These are phyloP conservation scores for Globisporangium lucens DNA, from an alignment of 352 stramenopile species.

Conservation along the genomic window DNA sequence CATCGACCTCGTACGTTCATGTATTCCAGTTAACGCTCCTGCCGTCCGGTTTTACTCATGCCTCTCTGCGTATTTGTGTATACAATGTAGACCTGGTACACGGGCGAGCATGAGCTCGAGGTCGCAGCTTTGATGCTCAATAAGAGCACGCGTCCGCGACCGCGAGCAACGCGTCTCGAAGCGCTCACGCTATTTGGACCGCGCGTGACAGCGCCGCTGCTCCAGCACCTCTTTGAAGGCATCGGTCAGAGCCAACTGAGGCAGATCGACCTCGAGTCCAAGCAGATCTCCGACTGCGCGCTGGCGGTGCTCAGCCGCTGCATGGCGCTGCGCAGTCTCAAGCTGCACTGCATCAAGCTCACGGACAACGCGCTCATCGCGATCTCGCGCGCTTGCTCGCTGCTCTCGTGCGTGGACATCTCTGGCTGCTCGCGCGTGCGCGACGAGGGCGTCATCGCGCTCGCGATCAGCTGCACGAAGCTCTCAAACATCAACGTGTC, in stretches of 20 bases:
- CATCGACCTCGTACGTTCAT: constrained; percentile 51
- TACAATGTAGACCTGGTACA: constrained; percentile 62
- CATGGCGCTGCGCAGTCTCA: constrained; percentile 30
- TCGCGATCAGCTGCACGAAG: constrained; percentile 45
- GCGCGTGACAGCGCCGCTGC: constrained; percentile 39
- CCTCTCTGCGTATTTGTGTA: neutral
- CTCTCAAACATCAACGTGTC: constrained; percentile 68
- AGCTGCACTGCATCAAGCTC: constrained; percentile 75
- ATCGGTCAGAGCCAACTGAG: constrained; percentile 33
- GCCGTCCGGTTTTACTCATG: too few species aligned
- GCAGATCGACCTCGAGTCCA: constrained; percentile 68
- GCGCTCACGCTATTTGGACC: constrained; percentile 61
- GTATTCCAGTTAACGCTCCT: too few species aligned
- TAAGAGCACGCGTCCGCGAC: constrained; percentile 6
- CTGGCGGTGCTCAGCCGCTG: constrained; percentile 42
- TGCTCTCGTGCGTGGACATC: constrained; percentile 58
- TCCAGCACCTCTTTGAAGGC: constrained; percentile 40
- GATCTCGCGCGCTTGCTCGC: constrained; percentile 36
- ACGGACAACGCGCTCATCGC: constrained; percentile 41
- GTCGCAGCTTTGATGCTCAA: constrained; percentile 30
- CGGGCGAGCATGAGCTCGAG: constrained; percentile 58
- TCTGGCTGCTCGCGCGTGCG: constrained; percentile 71
- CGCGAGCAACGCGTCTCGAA: constrained; percentile 31
- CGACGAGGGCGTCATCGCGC: constrained; percentile 71
- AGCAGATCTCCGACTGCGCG: constrained; percentile 50